Conservation (phyloP, 1,284 basidiomycete species). For the Ustilago curta region DNA sequence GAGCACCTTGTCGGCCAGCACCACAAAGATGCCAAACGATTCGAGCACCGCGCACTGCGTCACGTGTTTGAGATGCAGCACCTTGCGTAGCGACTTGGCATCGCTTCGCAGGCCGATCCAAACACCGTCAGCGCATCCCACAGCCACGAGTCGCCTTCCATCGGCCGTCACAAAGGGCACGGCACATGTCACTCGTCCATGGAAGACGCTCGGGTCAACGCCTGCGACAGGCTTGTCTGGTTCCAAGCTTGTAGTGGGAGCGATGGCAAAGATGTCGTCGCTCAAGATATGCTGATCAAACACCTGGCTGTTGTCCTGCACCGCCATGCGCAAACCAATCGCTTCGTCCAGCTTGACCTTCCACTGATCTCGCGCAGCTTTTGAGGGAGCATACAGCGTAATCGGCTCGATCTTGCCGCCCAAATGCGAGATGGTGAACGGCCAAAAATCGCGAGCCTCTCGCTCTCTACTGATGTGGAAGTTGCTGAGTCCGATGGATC, state of each 20-base stretch:
- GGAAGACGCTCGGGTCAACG: constrained; percentile 83
- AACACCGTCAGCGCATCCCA: constrained; percentile 93
- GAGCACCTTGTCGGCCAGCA: constrained; percentile 85
- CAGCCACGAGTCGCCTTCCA: constrained; percentile 84
- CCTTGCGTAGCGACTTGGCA: constrained; percentile 85
- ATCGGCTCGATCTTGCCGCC: constrained; percentile 59
- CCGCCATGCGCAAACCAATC: constrained; percentile 82
- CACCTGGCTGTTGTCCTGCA: constrained; percentile 91
- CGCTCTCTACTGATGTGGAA: constrained; percentile 58
- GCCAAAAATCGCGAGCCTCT: constrained; percentile 61
- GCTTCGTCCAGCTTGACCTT: constrained; percentile 88
- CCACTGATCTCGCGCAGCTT: constrained; percentile 84
- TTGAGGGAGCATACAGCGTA: constrained; percentile 85
- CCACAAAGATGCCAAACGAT: constrained; percentile 93
- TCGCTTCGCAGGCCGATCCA: constrained; percentile 95
- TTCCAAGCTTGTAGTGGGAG: constrained; percentile 40
- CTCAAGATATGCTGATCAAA: constrained; percentile 66
- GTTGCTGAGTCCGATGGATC: constrained; percentile 60
- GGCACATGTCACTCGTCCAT: constrained; percentile 90
- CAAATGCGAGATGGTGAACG: constrained; percentile 62
- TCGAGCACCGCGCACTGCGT: constrained; percentile 94
- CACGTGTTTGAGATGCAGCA: constrained; percentile 88
- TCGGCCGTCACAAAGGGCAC: constrained; percentile 82
- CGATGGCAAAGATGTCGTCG: constrained; percentile 67
- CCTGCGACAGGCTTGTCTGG: constrained; percentile 46